Conservation (phyloP, 805 yeast genomes). For the Metschnikowia aberdeeniae region DNA sequence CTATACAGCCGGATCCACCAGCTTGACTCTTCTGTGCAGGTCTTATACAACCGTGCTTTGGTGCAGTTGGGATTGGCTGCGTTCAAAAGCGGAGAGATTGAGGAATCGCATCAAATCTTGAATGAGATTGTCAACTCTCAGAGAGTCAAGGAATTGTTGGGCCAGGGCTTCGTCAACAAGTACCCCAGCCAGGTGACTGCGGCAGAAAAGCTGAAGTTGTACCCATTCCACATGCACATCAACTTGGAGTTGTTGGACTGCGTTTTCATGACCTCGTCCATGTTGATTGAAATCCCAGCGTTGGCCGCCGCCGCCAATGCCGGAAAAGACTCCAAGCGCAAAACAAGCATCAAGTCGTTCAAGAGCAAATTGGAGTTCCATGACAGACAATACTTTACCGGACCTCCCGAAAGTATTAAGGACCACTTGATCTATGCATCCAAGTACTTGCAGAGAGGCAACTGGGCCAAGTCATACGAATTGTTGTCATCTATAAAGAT, state of each 20-base stretch:
- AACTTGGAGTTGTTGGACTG: constrained; percentile 92
- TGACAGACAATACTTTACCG: constrained; percentile 91
- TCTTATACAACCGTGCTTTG: constrained; percentile 88
- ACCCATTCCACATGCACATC: constrained; percentile 98
- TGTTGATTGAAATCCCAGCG: constrained; percentile 88
- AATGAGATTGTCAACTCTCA: constrained; percentile 84
- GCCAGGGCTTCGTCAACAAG: constrained; percentile 79
- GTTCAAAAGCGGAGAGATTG: constrained; percentile 81
- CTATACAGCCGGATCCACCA: constrained; percentile 77
- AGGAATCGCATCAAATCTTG: constrained; percentile 81
- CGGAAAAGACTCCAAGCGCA: constrained; percentile 57
- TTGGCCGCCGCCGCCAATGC: constrained; percentile 59
- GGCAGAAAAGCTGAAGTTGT: constrained; percentile 71
- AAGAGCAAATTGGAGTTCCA: constrained; percentile 87
- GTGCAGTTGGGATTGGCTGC: constrained; percentile 96
- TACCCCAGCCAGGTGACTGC: constrained; percentile 52
- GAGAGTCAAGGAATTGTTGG: constrained; percentile 86
- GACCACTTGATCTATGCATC: constrained; percentile 94
- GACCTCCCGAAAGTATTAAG: constrained; percentile 95
- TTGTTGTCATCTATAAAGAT: constrained; percentile 73
- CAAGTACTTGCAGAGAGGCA: constrained; percentile 78
- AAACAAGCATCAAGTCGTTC: constrained; percentile 70
- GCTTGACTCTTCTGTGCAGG: constrained; percentile 83
- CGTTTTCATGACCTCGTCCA: constrained; percentile 84
- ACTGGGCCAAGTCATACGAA: constrained; percentile 77